These are phyloP conservation scores for Cladosporium cucumerinum DNA, from an alignment of 2,329 filamentous ascomycete species.

Conservation along the genomic window DNA sequence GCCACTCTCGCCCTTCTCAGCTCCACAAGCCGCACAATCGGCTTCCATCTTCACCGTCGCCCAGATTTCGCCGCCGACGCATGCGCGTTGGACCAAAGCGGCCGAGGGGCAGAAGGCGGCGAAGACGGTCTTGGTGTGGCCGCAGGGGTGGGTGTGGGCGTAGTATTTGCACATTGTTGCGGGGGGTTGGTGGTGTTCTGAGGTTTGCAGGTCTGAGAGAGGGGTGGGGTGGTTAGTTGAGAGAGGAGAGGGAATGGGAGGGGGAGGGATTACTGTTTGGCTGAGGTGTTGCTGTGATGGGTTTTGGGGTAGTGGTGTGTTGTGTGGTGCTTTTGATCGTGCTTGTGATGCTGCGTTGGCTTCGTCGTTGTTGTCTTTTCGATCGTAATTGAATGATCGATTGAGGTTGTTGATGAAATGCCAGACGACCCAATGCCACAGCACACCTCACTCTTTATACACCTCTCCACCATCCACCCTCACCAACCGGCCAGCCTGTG, in stretches of 20 bases:
- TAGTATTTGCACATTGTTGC: conserved; percentile 46
- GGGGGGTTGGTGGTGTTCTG: not conserved
- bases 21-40: conserved; percentile 30
- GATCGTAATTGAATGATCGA: not conserved
- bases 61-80: conserved; percentile 36
- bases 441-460: not conserved
- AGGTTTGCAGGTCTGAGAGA: not conserved
- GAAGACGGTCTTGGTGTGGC: conserved; percentile 43
- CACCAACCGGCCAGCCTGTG: not conserved
- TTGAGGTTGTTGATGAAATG: not conserved
- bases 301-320: not conserved
- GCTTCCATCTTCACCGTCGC: conserved; percentile 37
- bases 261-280: not conserved
- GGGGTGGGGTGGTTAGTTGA: not conserved
- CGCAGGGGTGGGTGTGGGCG: conserved; percentile 46
- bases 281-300: not conserved
- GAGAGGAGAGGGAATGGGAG: not conserved
- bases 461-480: not conserved
- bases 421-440: not conserved
- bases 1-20: conserved; percentile 16
- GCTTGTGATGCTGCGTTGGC: not conserved
- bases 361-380: not conserved
- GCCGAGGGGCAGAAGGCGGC: conserved; percentile 34
- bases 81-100: conserved; percentile 33
- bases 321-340: no score